Base-by-base conservation (phyloP, 2,329 filamentous ascomycete species). In the Verticillium nubilum region DNA sequence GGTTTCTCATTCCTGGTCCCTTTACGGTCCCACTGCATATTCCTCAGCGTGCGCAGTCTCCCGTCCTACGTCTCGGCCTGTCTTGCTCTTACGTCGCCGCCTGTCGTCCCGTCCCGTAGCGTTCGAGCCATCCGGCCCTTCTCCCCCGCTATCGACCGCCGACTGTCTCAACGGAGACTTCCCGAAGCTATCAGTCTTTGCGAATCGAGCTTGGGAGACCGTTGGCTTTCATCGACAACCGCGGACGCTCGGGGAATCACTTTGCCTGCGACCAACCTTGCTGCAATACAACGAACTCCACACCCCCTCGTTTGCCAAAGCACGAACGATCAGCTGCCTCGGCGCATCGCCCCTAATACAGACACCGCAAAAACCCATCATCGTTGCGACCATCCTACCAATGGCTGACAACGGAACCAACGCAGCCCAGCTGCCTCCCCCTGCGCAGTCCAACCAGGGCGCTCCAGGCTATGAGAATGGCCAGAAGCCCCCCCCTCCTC, bases 401-500 rank as follows among this genome's bases (percentile, higher is more conserved):
- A 96, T 97, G 92, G 87, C 91, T 78, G 91, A 97, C 72, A 78
- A 86, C 73, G 78, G 86, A 67, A 75, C 87, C 64, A 78, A 82
- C 68, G 76, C 84, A 66, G 79, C 85, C 63, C 85, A 89, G 75
- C 85, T 92, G 67, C 87, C 90, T 57, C 85, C 86, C 63, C 86
- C 87, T 64, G 84, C 88, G 59, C 86, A 90, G 73, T 77, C 84
- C 62, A 84, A 88, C 68, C 80, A 86, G 67, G 88, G 86, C 70
- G 87, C 88, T 66, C 87, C 90, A 67, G 91, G 89, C 71, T 93
- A 90, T 76, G 90, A 93, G 71, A 85, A 83, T 69, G 83, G 84
- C 67, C 88, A 90, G 75, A 88, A 88, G 71, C 90, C 91, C 61
- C 93, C 94, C 60, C 92, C 92, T 63, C 90, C 93, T 66, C 87